Base-by-base conservation (phyloP, 2,329 filamentous ascomycete species). In the Fusarium sp. region DNA sequence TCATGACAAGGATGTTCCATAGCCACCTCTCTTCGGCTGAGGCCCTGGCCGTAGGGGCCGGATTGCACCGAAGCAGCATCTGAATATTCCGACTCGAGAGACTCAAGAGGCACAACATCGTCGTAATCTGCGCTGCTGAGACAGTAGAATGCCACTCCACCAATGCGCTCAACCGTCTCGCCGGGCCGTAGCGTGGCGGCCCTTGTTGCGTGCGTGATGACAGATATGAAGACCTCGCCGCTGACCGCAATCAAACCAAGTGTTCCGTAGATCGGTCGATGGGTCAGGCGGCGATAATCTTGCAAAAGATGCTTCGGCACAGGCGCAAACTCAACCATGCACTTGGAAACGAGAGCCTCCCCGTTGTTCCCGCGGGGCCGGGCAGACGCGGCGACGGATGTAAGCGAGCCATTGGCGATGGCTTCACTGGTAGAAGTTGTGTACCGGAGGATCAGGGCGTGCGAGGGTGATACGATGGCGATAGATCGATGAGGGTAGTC, bases 91-190 rank as follows among this genome's bases (percentile, higher is more conserved):
- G 82, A 75, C 54, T 90, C 89, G 66, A 86, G 84, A 4, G 85
- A 80, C 70, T 91, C 90, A 16, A 88, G 78, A 11, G 87, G 85
- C 31, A 90, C 86, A 35, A 95, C 89, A 82, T 95, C 89, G 82
- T 98, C 96, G 83, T 97, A 98, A 75, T 94, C 91, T 45, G 92
- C 87, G 77, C 92, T 93, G 82, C 94, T 98, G 69, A 99, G 85
- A 80, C 96, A 98, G 85, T 97, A 94, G 82, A 98, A 98, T 74
- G 96, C 94, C 67, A 98, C 96, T 22, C 89, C 91, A 69, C 92
- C 89, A 77, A 98, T 98, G 82, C 92, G 92, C 84, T 96, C 93
- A 27, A 98, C 92, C 5, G 93, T 96, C 86, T 98, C 96, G 56
- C 94, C 94, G 0, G 95, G 95, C 57, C 95, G 89, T 57, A 98